Base-by-base conservation (phyloP, 306 rosid species). In the Cicer judaicum region DNA sequence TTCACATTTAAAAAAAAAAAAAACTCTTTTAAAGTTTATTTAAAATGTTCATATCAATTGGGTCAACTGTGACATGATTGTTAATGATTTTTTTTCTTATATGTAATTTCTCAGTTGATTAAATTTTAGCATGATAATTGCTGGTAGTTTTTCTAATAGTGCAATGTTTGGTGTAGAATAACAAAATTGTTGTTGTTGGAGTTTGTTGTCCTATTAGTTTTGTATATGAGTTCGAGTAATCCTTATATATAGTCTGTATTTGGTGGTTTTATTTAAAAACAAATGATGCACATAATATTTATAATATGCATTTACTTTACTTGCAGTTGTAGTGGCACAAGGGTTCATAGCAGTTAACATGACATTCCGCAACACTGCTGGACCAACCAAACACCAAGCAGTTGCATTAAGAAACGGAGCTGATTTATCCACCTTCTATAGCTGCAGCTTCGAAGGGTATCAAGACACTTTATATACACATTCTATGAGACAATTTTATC, bases 401-500 rank as follows among this genome's bases (percentile, higher is more conserved):
- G 98, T 92, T 0, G 98, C 96, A 12, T 66, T 88, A 13, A 83
- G 98, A 40, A 90, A 14, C 52, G 85, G 98, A 1, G 96, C 96
- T 1, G 96, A 92, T 29, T 8, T 85, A 21, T 90, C 96, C 0
- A 80, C 88, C 0, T 90, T 92, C 72, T 92, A 92, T 53, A 83
- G 87, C 50, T 92, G 98, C 83, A 92, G 93, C 76, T 87, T 92
- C 62, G 98, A 90, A 68, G 98, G 80, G 0, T 92, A 92, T 78
- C 98, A 92, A 72, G 98, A 92, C 78, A 92, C 98, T 0, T 78
- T 92, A n/a, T 92, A 90, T 50, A 70, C 96, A 1, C 96, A 90
- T 74, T 84, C 98, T 34, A 78, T 87, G 5, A 80, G 98, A 7
- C 96, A 92, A 59, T 87, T 92, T 82, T 92, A 90, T 77, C 73